Percentiles rank a stretch among this genome's conserved stretches.
Evolutionary conservation across 306 rosid genomes (phyloP).

Genomic region (Corylus heterophylla): DNA sequence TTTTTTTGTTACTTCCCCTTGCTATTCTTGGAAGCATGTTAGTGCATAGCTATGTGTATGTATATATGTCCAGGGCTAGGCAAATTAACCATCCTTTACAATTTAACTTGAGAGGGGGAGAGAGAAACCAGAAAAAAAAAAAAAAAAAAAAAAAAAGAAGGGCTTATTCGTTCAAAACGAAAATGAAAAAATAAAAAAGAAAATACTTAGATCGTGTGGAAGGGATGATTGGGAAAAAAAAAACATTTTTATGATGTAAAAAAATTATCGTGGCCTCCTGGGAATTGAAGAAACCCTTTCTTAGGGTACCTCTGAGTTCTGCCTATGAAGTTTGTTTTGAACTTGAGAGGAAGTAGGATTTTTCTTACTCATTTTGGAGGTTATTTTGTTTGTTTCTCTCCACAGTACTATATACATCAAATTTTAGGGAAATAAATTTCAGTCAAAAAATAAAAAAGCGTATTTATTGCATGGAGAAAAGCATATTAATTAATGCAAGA

Average conservation of each 20-base stretch:
- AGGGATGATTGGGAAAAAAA: background rate
- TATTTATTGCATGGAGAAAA: too few relatives aligned
- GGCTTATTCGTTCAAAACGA: background rate
- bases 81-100: background rate
- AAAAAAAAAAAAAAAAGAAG: slow-evolving; percentile 15
- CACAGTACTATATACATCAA: too few relatives aligned
- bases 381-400: too few relatives aligned
- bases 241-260: background rate
- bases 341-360: background rate
- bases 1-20: background rate
- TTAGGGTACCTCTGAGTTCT: background rate
- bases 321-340: background rate
- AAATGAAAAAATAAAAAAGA: background rate
- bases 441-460: too few relatives aligned
- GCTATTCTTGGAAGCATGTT: background rate
- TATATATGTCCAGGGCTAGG: background rate
- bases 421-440: too few relatives aligned
- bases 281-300: background rate
- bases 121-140: background rate
- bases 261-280: background rate
- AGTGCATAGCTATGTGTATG: background rate
- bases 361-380: too few relatives aligned
- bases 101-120: background rate
- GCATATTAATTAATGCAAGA: too few relatives aligned
- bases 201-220: background rate